Evolutionary conservation across 2,329 filamentous ascomycete genomes (phyloP), one percentile per base, ranked within the genome.

Genomic region (Rhinocladiella mackenziei): DNA sequence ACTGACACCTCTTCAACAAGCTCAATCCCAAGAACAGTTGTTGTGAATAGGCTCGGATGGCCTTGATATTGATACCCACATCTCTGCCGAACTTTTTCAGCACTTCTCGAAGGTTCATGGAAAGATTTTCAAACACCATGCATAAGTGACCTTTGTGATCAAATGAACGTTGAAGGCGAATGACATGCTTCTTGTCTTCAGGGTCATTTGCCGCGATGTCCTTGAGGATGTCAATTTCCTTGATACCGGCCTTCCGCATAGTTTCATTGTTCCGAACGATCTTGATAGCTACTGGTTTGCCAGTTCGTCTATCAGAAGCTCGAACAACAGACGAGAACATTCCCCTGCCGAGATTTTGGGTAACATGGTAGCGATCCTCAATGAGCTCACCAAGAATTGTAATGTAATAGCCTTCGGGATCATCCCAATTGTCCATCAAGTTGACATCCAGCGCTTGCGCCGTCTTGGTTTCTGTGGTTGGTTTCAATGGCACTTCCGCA

Each of bases 301-400:
- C 83, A 45, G 77, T 86, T 36, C 79, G 80, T 15, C 83, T 77
- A 65, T 96, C 89, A 51, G 80, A 76, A 15, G 92, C 92, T 53
- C 88, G 82, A 40, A 92, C 88, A n/a, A 98, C 92, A 6, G 88
- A 89, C 0, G 92, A 94, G 64, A 96, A 98, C 77, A 96, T 95
- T 58, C 92, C 92, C 65, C 87, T 89, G 53, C 92, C 92, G 15
- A 98, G 75, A 39, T 83, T 83, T 46, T 89, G 81, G 63, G 91
- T 84, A 22, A 98, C 81, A 62, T 92, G 86, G 65, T 97, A 97
- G 23, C 89, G 84, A 20, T 83, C 83, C 57, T 94, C 86, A 51
- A 98, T 75, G 39, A 97, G 71, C 70, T 98, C 92, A 60, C 91
- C 89, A 29, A 89, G 81, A 45, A 94, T 88, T 45, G 96, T 83